These are phyloP conservation scores for Xylaria grammica DNA, from an alignment of 495 filamentous ascomycete species.

Conservation along the genomic window DNA sequence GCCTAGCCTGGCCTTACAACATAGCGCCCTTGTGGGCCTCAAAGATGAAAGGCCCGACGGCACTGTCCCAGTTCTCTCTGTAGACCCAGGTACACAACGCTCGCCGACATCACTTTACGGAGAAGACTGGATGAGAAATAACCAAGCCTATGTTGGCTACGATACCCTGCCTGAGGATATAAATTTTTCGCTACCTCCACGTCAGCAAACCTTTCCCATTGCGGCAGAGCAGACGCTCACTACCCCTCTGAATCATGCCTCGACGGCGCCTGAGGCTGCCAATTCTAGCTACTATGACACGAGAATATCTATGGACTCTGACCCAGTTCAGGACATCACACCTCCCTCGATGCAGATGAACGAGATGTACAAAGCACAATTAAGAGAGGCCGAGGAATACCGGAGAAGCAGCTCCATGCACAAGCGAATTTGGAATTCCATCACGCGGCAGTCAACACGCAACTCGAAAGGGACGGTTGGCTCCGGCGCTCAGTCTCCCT, in stretches of 20 bases:
- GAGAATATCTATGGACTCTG: conserved; percentile 40
- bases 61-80: conserved; percentile 19
- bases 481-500: conserved; percentile 25
- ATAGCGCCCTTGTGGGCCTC: conserved; percentile 10
- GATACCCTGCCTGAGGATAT: conserved; percentile 32
- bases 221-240: conserved; percentile 19
- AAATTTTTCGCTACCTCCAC: conserved; percentile 33
- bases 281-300: conserved; percentile 42
- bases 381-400: conserved; percentile 34
- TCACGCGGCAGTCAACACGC: conserved; percentile 38
- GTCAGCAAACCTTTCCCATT: conserved; percentile 26
- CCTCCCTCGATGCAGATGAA: conserved; percentile 36
- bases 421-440: conserved; percentile 33
- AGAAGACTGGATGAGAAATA: conserved; percentile 25
- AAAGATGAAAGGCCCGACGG: conserved; percentile 29
- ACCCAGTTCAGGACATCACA: conserved; percentile 27
- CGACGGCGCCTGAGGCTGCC: conserved; percentile 32
- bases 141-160: conserved; percentile 26
- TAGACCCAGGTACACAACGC: conserved; percentile 25
- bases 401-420: conserved; percentile 34
- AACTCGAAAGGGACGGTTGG: conserved; percentile 26
- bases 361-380: conserved; percentile 36
- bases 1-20: conserved; percentile 22
- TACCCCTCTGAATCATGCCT: conserved; percentile 28
- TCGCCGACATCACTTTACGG: conserved; percentile 22